Evolutionary conservation across 108 stramenopile genomes (phyloP), one percentile per base, ranked within the genome.

Genomic region (Fistulifera pelliculosa): DNA sequence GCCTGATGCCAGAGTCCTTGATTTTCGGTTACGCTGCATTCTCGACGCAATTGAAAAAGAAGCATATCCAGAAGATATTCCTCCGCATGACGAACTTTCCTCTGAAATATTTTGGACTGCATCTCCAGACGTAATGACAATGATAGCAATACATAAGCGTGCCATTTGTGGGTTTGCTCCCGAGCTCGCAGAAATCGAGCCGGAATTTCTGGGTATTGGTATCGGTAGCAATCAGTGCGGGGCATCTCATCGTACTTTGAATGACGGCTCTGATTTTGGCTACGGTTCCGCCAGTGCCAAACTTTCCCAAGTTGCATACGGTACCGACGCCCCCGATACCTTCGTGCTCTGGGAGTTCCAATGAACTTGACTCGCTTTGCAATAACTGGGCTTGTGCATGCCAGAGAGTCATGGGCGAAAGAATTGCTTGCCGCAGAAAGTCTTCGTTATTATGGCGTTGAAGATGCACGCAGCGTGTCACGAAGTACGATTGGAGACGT

Each of bases 291-390:
- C 83, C 0, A 81, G 74, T 35, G 45, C 50, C 17, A 77, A 85
- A 14, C 70, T 90, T 41, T 57, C 66, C 12, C 73, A 71, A 22
- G 60, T 90, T 57, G 81, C 87, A 7, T 70, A 76, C 50, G 87
- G 83, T 12, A 76, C 81, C 14, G 83, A 85, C 49, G 76, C 83
- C 49, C 79, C 87, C 74, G 87, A 21, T 90, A 81, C 53, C 70
- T 83, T 38, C 63, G 87, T 13, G 83, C 76, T 22, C 54, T 80
- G n/a, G 69, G 75, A 28, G 87, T 90, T 24, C 87, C 87, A 10
- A 73, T 90, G 64, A 74, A 82, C 53, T 27, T 90, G 10, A 85
- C 83, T 16, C 69, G 83, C 24, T 85, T 76, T 64, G 79, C 76
- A 11, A 60, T 90, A 25, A 64, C 63, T n/a, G 79, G 74, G 19